Base-by-base conservation (phyloP, 495 filamentous ascomycete genomes). In the Daldinia childiae region DNA sequence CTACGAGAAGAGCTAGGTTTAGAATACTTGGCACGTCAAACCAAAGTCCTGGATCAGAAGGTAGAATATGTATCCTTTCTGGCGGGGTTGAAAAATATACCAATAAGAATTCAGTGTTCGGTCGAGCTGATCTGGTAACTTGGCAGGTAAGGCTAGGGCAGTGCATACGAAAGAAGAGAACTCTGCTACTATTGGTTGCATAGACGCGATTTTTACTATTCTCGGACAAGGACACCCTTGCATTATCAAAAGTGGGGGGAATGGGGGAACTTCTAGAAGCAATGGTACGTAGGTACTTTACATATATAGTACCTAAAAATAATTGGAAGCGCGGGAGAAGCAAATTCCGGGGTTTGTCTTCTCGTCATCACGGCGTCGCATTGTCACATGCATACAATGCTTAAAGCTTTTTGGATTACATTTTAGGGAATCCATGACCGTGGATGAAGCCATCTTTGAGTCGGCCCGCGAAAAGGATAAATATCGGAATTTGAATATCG, bases 391-490 rank as follows among this genome's bases (percentile, higher is more conserved):
- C 50, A 54, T 30, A 14, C 50, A 29, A 54, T 54, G 26, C 5
- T 54, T 54, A 30, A 30, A 54, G 24, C 50, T 29, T 54, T 30
- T 30, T 12, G 50, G 50, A 54, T 54, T 30, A 54, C 12, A 27
- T 26, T 30, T 30, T 29, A 7, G 14, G 14, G 27, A 54, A 43
- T 4, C 21, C 30, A 21, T 56, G n/a, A 15, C 8, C 24, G 11
- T 54, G 50, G 50, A 54, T 54, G 50, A 58, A 58, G 39, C 54
- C 54, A 65, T 59, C 9, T 59, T 41, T 6, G 29, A 62, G 58
- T 62, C 58, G 58, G 66, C 48, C 66, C 66, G 58, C 21, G 8
- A 21, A 60, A 45, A 3, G 8, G n/a, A 24, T 17, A 43, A 62
- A 15, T 5, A 57, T 48, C 17, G 19, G 9, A 24, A 17, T 19